phyloP scores from a whole-genome alignment of 768 basidiomycete genomes.

The Leccinum sublutescens region DNA sequence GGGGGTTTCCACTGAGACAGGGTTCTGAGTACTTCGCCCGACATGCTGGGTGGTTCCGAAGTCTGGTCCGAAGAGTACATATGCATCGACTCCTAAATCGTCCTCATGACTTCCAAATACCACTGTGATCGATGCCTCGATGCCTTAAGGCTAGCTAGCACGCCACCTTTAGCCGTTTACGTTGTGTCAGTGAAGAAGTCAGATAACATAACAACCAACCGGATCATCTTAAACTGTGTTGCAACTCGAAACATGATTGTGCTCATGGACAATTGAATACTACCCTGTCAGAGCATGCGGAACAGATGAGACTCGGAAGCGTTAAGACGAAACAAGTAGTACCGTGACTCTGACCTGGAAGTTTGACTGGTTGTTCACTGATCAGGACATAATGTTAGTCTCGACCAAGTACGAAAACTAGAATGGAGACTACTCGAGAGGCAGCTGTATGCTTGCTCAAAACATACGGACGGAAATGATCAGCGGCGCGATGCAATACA shows the following conservation, averaged over 20 bases:
- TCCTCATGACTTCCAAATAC: too few species aligned
- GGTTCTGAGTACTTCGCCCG: neutral
- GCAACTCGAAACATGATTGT: too few species aligned
- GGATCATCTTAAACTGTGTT: too few species aligned
- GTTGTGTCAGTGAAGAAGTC: too few species aligned
- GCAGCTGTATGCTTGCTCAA: neutral
- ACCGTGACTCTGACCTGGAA: neutral
- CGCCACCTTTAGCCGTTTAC: too few species aligned
- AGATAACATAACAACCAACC: too few species aligned
- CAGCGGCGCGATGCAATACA: constrained; percentile 24
- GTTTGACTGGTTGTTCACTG: neutral
- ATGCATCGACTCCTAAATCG: too few species aligned
- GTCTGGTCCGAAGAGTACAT: too few species aligned
- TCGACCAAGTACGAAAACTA: neutral
- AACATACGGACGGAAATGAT: neutral
- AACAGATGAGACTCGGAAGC: neutral
- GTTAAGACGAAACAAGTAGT: neutral
- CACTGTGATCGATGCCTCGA: too few species aligned
- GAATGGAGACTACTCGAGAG: too few species aligned
- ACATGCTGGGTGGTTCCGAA: neutral
- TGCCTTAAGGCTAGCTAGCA: too few species aligned
- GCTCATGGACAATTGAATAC: too few species aligned
- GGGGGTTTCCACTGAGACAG: constrained; percentile 26
- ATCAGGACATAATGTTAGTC: neutral
- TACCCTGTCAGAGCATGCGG: neutral